Percentiles rank a stretch among this genome's conserved stretches.
phyloP scores from a whole-genome alignment of 2,329 filamentous ascomycete genomes.

The Thelonectria discophora region DNA sequence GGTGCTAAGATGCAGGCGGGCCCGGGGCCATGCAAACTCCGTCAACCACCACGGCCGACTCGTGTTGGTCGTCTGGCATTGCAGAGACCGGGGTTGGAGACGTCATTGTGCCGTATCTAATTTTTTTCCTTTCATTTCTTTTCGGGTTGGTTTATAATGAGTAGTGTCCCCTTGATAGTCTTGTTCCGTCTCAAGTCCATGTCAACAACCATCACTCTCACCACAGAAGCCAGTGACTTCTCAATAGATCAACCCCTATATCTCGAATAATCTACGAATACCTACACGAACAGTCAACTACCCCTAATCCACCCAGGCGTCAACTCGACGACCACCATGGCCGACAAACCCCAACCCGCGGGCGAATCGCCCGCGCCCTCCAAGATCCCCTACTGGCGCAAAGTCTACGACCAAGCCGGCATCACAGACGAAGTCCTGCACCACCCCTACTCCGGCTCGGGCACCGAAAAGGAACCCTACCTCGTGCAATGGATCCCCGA shows the following conservation, averaged over 20 bases:
- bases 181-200: neutral
- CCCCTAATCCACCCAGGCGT: neutral
- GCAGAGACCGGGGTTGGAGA: neutral
- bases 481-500: slow-evolving; percentile 17
- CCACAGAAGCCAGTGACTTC: no score
- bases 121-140: neutral
- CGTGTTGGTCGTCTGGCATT: neutral
- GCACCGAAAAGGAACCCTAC: slow-evolving; percentile 10
- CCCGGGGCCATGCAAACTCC: slow-evolving; percentile 9
- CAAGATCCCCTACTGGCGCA: slow-evolving; percentile 16
- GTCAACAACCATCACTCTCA: neutral
- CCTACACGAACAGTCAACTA: neutral
- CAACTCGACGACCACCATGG: slow-evolving; percentile 2
- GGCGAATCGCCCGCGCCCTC: neutral
- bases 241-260: neutral
- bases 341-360: slow-evolving; percentile 1
- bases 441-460: slow-evolving; percentile 13
- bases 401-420: slow-evolving; percentile 10
- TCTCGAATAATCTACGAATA: neutral
- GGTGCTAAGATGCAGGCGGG: slow-evolving; percentile 10
- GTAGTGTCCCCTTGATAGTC: neutral
- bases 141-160: neutral
- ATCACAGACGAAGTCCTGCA: slow-evolving; percentile 15
- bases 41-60: neutral
- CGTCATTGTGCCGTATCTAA: slow-evolving; percentile 10